These are phyloP conservation scores for Mycena olivaceomarginata DNA, from an alignment of 768 basidiomycete genomes.

Conservation along the genomic window DNA sequence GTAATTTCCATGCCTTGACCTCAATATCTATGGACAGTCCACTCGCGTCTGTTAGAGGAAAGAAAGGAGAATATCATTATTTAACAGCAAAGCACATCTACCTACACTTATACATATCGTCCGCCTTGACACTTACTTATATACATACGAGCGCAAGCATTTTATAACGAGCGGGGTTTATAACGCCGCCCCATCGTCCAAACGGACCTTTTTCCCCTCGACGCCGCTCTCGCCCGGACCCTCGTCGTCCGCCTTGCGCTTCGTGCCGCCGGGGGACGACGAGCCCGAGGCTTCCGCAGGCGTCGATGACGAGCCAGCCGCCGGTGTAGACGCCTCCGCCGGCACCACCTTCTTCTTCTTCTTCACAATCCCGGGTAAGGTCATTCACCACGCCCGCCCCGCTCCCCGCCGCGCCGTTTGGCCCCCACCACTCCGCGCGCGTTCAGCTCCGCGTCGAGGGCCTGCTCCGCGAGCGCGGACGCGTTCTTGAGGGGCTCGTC, in stretches of 20 bases:
- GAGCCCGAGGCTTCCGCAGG: conserved; percentile 8
- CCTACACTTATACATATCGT: neutral
- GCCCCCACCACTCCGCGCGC: conserved; percentile 58
- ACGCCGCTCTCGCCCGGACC: conserved; percentile 59
- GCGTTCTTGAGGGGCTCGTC: conserved; percentile 74
- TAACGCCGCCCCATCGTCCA: conserved; percentile 59
- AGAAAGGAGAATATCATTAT: too few species aligned
- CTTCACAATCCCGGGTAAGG: conserved; percentile 86
- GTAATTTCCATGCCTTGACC: too few species aligned
- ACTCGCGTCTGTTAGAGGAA: too few species aligned
- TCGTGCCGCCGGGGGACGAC: conserved; percentile 53
- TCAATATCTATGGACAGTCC: too few species aligned
- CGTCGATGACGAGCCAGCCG: conserved; percentile 52
- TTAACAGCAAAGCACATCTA: too few species aligned
- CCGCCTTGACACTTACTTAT: neutral
- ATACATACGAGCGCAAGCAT: neutral
- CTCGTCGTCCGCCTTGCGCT: conserved; percentile 85
- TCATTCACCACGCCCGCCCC: conserved; percentile 78
- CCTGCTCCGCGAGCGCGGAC: conserved; percentile 82
- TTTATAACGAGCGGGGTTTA: neutral
- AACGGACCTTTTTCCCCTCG: conserved; percentile 76
- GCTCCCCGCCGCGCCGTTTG: conserved; percentile 49
- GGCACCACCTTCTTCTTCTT: conserved; percentile 83
- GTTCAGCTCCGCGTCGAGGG: conserved; percentile 84
- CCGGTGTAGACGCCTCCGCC: conserved; percentile 59